Percentiles rank a stretch among this genome's conserved stretches.
Evolutionary conservation across 1,284 basidiomycete genomes (phyloP).

Genomic region (Cerrena zonata): DNA sequence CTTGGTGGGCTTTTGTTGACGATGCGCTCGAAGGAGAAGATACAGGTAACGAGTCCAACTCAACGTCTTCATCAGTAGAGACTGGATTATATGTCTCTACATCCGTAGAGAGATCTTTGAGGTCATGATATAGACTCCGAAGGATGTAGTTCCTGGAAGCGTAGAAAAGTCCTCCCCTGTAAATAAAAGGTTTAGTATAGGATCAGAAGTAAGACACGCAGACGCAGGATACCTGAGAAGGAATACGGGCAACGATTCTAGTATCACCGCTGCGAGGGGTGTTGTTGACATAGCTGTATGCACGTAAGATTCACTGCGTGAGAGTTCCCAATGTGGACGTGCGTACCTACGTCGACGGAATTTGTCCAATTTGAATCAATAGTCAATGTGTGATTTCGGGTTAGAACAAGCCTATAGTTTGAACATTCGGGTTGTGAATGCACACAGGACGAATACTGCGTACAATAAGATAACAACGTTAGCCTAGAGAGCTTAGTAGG

Average conservation of each 20-base stretch:
- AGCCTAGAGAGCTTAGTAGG: too few relatives aligned
- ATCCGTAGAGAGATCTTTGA: conserved; percentile 35
- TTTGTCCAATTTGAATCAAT: too few relatives aligned
- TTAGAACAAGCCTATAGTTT: too few relatives aligned
- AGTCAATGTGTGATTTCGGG: too few relatives aligned
- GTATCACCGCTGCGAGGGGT: background rate
- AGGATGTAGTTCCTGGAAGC: conserved; percentile 52
- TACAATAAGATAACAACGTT: too few relatives aligned
- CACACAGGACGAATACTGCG: too few relatives aligned
- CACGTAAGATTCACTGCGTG: too few relatives aligned
- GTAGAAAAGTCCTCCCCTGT: conserved; percentile 43
- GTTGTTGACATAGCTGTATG: background rate
- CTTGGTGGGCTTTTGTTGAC: conserved; percentile 15
- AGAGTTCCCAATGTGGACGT: too few relatives aligned
- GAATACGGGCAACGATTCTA: background rate
- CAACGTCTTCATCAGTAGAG: conserved; percentile 25
- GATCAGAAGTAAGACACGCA: background rate
- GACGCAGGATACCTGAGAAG: background rate
- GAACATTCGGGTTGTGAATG: too few relatives aligned
- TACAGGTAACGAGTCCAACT: conserved; percentile 41
- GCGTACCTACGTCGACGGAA: too few relatives aligned
- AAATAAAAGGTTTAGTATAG: background rate
- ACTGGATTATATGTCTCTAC: conserved; percentile 11
- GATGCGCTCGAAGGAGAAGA: conserved; percentile 19
- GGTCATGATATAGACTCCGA: conserved; percentile 50